Conservation (phyloP, 2,329 filamentous ascomycete genomes). For the Stachybotrys chlorohalonatus region DNA sequence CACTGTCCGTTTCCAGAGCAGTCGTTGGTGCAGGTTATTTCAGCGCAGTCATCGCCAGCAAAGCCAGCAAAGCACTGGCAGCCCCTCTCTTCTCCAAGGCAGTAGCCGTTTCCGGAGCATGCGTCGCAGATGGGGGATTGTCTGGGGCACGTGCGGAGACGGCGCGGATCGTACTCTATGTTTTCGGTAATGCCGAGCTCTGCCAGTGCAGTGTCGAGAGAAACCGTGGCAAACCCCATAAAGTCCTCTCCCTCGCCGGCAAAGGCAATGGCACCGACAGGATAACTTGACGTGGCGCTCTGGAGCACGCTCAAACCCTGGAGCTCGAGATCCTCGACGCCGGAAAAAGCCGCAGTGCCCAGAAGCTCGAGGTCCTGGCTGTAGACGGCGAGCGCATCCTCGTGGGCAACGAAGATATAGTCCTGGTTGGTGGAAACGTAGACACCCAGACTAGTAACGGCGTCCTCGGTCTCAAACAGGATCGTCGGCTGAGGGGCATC, state of each 20-base stretch:
- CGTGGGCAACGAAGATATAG: slow-evolving; percentile 31
- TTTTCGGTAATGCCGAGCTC: slow-evolving; percentile 23
- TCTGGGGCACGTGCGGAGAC: slow-evolving; percentile 10
- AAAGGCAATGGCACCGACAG: slow-evolving; percentile 28
- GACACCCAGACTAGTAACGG: slow-evolving; percentile 30
- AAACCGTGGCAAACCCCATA: slow-evolving; percentile 28
- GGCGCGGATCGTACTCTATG: slow-evolving; percentile 27
- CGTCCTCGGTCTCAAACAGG: slow-evolving; percentile 24
- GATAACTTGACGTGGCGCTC: slow-evolving; percentile 20
- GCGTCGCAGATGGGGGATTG: slow-evolving; percentile 19
- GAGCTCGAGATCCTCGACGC: slow-evolving; percentile 30
- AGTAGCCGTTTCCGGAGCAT: slow-evolving; percentile 30
- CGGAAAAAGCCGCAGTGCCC: slow-evolving; percentile 26
- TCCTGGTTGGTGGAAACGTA: slow-evolving; percentile 25
- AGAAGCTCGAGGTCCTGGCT: slow-evolving; percentile 21
- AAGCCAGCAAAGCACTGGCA: slow-evolving; percentile 36
- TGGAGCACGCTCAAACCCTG: slow-evolving; percentile 33
- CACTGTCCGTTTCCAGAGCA: slow-evolving; percentile 33
- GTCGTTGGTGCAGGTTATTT: slow-evolving; percentile 27
- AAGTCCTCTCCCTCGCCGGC: slow-evolving; percentile 30
- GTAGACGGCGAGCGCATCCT: slow-evolving; percentile 29
- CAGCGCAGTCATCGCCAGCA: slow-evolving; percentile 21
- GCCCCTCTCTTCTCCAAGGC: slow-evolving; percentile 7
- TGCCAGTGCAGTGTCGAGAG: slow-evolving; percentile 23
- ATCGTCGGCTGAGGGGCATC: slow-evolving; percentile 22